A percentile compares a stretch with the other conserved stretches of the same genome.
These are phyloP conservation scores for Phytopythium montanum DNA, from an alignment of 352 stramenopile species.

Conservation along the genomic window DNA sequence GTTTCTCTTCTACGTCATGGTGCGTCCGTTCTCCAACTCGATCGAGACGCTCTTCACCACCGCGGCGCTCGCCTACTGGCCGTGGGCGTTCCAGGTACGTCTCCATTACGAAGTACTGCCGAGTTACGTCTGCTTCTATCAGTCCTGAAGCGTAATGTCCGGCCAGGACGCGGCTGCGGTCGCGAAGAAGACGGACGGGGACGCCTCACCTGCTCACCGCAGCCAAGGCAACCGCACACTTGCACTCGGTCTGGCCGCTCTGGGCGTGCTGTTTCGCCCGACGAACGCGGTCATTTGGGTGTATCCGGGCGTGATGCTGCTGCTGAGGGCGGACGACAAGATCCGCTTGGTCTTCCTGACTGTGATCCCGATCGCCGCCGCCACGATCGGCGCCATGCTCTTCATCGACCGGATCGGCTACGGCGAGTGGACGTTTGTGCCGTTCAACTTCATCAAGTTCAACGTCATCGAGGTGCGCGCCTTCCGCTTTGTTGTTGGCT, in stretches of 20 bases:
- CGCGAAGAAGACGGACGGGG: constrained; percentile 35
- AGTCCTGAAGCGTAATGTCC: no score
- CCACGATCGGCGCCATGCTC: constrained; percentile 54
- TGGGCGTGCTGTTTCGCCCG: constrained; percentile 79
- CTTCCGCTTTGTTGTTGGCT: neutral
- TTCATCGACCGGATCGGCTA: constrained; percentile 76
- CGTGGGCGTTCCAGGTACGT: constrained; percentile 64
- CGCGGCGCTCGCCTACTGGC: constrained; percentile 69
- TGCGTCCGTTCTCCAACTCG: constrained; percentile 85
- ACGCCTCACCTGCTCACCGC: constrained; percentile 15
- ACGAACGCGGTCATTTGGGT: constrained; percentile 79
- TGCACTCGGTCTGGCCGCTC: constrained; percentile 51
- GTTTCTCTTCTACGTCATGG: constrained; percentile 86
- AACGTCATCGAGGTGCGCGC: constrained; percentile 75
- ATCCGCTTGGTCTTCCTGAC: constrained; percentile 32
- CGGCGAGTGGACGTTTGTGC: constrained; percentile 81
- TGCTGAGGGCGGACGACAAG: constrained; percentile 42
- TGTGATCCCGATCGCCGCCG: constrained; percentile 57
- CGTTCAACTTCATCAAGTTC: constrained; percentile 85
- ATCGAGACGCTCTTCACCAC: constrained; percentile 82
- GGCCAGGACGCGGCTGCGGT: constrained; percentile 13
- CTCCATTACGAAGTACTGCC: neutral
- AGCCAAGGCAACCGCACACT: constrained; percentile 27
- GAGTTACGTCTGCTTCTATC: no score
- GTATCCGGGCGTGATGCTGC: constrained; percentile 54